A percentile compares a stretch with the other conserved stretches of the same genome.
Evolutionary conservation across 1,284 basidiomycete genomes (phyloP).

Genomic region (Boletus semigastroideus): DNA sequence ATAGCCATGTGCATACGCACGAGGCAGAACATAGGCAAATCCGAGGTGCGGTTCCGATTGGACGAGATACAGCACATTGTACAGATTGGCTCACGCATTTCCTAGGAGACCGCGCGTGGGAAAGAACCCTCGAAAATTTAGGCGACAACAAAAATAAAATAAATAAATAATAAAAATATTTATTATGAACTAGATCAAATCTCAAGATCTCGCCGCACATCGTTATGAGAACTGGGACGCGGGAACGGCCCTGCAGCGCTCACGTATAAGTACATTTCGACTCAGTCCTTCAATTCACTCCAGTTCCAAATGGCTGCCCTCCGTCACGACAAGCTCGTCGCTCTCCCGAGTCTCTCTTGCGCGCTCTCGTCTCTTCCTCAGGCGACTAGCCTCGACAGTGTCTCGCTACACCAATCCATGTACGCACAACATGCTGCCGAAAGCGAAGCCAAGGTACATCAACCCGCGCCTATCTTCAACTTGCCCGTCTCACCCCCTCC

Average conservation of each 20-base stretch:
- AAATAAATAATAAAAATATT: neutral
- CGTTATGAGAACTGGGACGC: conserved; percentile 22
- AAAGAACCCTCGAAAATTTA: conserved; percentile 31
- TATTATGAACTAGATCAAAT: neutral
- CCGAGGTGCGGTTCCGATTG: neutral
- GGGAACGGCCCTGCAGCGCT: neutral
- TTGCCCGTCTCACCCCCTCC: conserved; percentile 7
- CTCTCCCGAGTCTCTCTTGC: conserved; percentile 67
- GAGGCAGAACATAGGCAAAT: neutral
- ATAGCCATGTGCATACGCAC: neutral
- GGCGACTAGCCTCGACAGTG: conserved; percentile 62
- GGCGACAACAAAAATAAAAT: conserved; percentile 21
- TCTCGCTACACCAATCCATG: conserved; percentile 67
- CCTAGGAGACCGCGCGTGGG: conserved; percentile 33
- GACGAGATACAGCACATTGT: conserved; percentile 1
- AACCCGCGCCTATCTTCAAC: neutral
- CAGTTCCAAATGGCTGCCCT: conserved; percentile 17
- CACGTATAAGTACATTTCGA: conserved; percentile 20
- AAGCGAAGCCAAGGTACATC: conserved; percentile 68
- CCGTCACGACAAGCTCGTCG: conserved; percentile 53
- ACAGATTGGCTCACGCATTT: conserved; percentile 14
- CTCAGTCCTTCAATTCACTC: neutral
- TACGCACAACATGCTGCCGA: conserved; percentile 63
- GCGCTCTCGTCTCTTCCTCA: conserved; percentile 65
- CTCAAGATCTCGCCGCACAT: conserved; percentile 27